A percentile compares a stretch with the other conserved stretches of the same genome.
Conservation (phyloP, 495 filamentous ascomycete species). For the Aspergillus sclerotioniger region DNA sequence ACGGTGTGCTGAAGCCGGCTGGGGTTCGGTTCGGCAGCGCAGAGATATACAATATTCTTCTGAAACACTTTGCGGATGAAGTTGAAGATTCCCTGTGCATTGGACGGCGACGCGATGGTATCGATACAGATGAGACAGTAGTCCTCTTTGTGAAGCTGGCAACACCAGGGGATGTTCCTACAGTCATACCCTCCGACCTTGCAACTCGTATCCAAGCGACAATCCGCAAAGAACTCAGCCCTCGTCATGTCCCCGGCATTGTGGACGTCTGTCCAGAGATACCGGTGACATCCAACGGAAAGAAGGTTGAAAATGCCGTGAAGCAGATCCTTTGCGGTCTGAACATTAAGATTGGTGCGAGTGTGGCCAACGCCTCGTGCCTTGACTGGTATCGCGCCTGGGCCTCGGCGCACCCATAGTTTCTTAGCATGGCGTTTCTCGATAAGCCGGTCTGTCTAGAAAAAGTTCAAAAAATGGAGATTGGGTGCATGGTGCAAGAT, state of each 20-base stretch:
- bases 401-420: constrained; percentile 47
- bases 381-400: constrained; percentile 82
- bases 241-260: constrained; percentile 81
- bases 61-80: constrained; percentile 72
- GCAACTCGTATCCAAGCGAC: constrained; percentile 56
- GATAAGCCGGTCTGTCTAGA: not conserved
- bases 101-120: constrained; percentile 63
- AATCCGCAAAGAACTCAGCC: constrained; percentile 72
- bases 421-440: not conserved
- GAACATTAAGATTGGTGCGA: constrained; percentile 79
- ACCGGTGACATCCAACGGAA: constrained; percentile 86
- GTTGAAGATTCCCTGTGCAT: constrained; percentile 85
- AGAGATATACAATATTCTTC: constrained; percentile 90
- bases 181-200: constrained; percentile 42
- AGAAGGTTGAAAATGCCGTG: constrained; percentile 91
- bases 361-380: constrained; percentile 80
- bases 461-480: not conserved
- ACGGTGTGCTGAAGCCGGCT: constrained; percentile 85
- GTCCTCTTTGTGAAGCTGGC: constrained; percentile 81
- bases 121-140: constrained; percentile 79
- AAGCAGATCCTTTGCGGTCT: constrained; percentile 92
- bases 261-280: constrained; percentile 78
- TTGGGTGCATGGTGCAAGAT: not conserved
- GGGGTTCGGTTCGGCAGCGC: constrained; percentile 86
- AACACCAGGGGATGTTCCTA: constrained; percentile 23